Percentiles rank a stretch among this genome's conserved stretches.
Evolutionary conservation across 2,329 filamentous ascomycete species (phyloP).

Genomic region (Dactylellina parvicollis): DNA sequence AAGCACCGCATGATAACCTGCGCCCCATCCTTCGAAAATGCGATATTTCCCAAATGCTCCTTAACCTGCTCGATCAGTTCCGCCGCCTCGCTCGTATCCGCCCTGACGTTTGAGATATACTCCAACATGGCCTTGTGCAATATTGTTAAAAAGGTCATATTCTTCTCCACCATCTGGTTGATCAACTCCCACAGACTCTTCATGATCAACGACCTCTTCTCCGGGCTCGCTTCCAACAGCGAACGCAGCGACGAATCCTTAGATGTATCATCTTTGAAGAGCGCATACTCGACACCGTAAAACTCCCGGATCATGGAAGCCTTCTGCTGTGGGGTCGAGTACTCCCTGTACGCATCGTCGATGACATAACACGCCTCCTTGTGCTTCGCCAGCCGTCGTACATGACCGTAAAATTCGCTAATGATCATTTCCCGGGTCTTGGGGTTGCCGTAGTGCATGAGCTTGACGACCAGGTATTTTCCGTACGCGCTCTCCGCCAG

Average conservation of each 20-base stretch:
- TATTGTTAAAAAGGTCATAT: conserved; percentile 95
- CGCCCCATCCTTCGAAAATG: conserved; percentile 90
- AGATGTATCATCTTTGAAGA: conserved; percentile 74
- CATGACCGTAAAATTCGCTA: conserved; percentile 92
- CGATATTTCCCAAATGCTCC: conserved; percentile 90
- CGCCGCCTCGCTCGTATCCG: conserved; percentile 80
- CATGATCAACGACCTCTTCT: conserved; percentile 88
- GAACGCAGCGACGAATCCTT: conserved; percentile 72
- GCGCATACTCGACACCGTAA: conserved; percentile 92
- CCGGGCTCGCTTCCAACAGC: conserved; percentile 79
- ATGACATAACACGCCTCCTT: conserved; percentile 97
- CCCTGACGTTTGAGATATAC: conserved; percentile 83
- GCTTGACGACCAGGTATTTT: conserved; percentile 95
- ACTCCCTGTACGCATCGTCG: conserved; percentile 92
- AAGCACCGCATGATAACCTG: conserved; percentile 82
- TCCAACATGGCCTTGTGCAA: conserved; percentile 98
- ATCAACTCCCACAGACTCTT: conserved; percentile 84
- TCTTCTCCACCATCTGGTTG: conserved; percentile 94
- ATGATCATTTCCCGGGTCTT: conserved; percentile 89
- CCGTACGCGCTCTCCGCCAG: conserved; percentile 95
- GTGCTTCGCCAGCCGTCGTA: conserved; percentile 93
- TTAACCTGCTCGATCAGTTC: conserved; percentile 92
- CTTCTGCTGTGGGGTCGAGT: conserved; percentile 87
- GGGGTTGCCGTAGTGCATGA: conserved; percentile 88
- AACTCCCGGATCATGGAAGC: conserved; percentile 87